phyloP scores from a whole-genome alignment of 1,284 basidiomycete species.

The Apiotrichum brassicae region DNA sequence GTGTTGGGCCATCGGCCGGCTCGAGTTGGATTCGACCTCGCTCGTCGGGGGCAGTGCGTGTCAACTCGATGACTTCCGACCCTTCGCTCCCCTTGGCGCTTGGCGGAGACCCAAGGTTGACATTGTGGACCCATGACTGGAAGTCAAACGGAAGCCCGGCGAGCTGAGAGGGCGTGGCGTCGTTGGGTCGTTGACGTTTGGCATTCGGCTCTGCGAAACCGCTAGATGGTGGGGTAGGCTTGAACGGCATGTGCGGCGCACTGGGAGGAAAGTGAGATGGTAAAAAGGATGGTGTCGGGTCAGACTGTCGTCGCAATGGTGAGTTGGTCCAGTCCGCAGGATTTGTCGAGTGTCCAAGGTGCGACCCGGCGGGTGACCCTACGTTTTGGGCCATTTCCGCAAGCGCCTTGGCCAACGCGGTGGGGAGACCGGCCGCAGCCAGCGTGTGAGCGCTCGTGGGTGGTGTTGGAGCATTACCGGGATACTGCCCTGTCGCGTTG shows the following conservation, averaged over 20 bases:
- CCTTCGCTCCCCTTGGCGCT: not conserved
- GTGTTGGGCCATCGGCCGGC: not conserved
- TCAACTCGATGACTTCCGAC: slow-evolving; percentile 1
- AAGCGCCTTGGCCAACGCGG: not conserved
- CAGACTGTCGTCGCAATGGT: not conserved
- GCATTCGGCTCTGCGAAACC: not conserved
- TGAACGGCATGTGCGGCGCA: not conserved
- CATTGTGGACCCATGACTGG: not conserved
- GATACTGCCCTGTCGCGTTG: too few relatives aligned
- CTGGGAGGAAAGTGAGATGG: not conserved
- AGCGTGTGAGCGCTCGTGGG: not conserved
- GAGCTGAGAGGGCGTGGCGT: not conserved
- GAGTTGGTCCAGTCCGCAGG: not conserved
- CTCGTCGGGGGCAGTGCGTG: not conserved
- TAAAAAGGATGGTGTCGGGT: not conserved
- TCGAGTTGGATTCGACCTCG: not conserved
- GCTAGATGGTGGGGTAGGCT: not conserved
- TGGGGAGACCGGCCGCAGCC: not conserved
- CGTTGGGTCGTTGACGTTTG: not conserved
- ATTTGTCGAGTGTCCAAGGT: too few relatives aligned
- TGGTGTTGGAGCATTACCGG: too few relatives aligned
- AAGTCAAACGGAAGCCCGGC: slow-evolving; percentile 1
- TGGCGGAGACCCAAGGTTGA: not conserved
- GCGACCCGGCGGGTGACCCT: not conserved
- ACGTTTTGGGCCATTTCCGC: not conserved